Conservation (phyloP, 176 grass and related monocot species). For the Aegilops longissima region DNA sequence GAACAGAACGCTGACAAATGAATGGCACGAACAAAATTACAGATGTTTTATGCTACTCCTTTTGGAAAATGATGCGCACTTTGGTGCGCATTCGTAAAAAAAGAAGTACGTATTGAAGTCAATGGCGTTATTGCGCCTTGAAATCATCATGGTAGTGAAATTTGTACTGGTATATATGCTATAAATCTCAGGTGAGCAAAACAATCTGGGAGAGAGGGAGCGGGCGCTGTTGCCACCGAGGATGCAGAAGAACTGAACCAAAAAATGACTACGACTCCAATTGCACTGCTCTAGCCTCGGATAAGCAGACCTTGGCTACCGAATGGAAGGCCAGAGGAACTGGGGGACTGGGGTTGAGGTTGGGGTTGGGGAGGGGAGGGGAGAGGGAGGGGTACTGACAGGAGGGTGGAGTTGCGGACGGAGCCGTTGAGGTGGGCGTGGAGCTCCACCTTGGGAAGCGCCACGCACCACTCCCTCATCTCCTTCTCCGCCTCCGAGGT, state of each 20-base stretch:
- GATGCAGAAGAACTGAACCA: not conserved
- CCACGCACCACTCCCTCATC: conserved; percentile 73
- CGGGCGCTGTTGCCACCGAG: not conserved
- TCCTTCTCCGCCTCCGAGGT: conserved; percentile 29
- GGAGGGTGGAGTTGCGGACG: conserved; percentile 83
- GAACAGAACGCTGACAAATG: not conserved
- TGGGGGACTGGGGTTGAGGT: too few relatives aligned
- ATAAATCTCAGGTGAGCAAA: not conserved
- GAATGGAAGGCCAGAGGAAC: not conserved
- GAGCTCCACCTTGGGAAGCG: conserved; percentile 93
- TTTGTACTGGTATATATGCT: not conserved
- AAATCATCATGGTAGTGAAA: conserved; percentile 10
- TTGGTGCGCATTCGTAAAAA: too few relatives aligned
- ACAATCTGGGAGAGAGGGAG: not conserved
- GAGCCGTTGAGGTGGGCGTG: conserved; percentile 98
- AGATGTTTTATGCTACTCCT: not conserved
- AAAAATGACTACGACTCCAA: too few relatives aligned
- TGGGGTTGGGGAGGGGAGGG: not conserved
- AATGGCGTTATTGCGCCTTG: not conserved
- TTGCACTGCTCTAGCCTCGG: too few relatives aligned
- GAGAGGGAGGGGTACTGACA: conserved; percentile 54
- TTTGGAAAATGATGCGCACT: too few relatives aligned
- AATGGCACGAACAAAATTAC: not conserved
- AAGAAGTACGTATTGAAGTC: not conserved
- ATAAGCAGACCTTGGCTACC: not conserved